Evolutionary conservation across 495 filamentous ascomycete genomes (phyloP), one percentile per base, ranked within the genome.

Genomic region (Trichoderma asperelloides): DNA sequence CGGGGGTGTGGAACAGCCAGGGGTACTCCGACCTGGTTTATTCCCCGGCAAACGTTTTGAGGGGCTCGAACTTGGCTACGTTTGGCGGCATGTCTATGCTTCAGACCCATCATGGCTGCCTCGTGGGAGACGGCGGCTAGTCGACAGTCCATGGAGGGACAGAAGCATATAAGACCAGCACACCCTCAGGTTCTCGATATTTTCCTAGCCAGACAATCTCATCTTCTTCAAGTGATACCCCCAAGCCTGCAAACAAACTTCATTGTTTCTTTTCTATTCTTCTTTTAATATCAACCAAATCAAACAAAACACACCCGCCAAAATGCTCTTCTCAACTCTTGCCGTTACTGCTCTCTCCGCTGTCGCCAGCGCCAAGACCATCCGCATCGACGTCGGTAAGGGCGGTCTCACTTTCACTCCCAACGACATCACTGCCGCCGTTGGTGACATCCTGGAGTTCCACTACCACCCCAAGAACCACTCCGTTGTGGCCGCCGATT

Each of bases 401-500:
- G 69, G 73, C 65, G 82, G 79, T 0, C 73, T 83, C 33, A 72
- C 72, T 16, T 86, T 83, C 70, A 73, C 75, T 0, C 85, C 85
- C 6, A 70, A 79, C 66, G 78, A 73, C 49, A 70, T 85, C 66
- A 76, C 71, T 1, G 85, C 83, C 0, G 75, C 77, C 5, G 73
- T 78, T 4, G 84, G 83, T 23, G 81, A 83, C 64, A 66, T 76
- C 6, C 70, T 87, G 30, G 74, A 81, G 28, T 87, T 85, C 68
- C 75, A 83, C 66, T 87, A 85, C 74, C 84, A 79, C 69, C 80
- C 82, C 3, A 75, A 74, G 28, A 84, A 82, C 66, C 85, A 87
- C 71, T 82, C 79, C 11, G 83, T 86, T 49, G 80, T 81, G 11
- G 78, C 82, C 43, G 75, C 79, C 7, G 77, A 79, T 45, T 86